A percentile compares a stretch with the other conserved stretches of the same genome.
Evolutionary conservation across 108 stramenopile genomes (phyloP).

Genomic region (Nitzschia inconspicua): DNA sequence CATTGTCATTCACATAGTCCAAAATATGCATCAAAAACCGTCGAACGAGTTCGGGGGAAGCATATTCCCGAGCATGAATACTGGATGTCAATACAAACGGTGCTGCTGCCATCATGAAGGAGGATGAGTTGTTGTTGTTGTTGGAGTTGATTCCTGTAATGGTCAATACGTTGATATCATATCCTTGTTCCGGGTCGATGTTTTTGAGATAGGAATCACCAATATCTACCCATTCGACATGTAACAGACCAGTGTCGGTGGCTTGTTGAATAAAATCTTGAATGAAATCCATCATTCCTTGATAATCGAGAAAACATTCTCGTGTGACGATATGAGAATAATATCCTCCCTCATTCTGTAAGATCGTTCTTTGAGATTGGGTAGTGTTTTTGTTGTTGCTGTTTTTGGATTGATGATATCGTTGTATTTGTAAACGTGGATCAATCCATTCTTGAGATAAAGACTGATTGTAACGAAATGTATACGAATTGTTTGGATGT

Average conservation of each 20-base stretch:
- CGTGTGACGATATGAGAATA: background rate
- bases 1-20: conserved; percentile 16
- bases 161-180: conserved; percentile 44
- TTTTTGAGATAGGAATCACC: conserved; percentile 36
- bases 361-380: too few species aligned
- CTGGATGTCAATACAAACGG: conserved; percentile 24
- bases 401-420: background rate
- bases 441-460: background rate
- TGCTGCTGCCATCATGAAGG: background rate
- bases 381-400: background rate
- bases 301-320: conserved; percentile 16
- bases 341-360: background rate
- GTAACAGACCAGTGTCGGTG: background rate
- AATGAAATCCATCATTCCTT: conserved; percentile 4
- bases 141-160: conserved; percentile 18
- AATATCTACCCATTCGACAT: conserved; percentile 18
- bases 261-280: background rate
- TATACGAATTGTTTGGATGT: background rate
- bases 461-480: background rate
- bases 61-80: conserved; percentile 51
- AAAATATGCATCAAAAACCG: conserved; percentile 28
- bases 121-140: background rate
- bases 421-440: background rate
- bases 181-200: conserved; percentile 9
- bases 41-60: conserved; percentile 45